Evolutionary conservation across 1,284 basidiomycete species (phyloP).

Genomic region (Ganoderma lingzhi): DNA sequence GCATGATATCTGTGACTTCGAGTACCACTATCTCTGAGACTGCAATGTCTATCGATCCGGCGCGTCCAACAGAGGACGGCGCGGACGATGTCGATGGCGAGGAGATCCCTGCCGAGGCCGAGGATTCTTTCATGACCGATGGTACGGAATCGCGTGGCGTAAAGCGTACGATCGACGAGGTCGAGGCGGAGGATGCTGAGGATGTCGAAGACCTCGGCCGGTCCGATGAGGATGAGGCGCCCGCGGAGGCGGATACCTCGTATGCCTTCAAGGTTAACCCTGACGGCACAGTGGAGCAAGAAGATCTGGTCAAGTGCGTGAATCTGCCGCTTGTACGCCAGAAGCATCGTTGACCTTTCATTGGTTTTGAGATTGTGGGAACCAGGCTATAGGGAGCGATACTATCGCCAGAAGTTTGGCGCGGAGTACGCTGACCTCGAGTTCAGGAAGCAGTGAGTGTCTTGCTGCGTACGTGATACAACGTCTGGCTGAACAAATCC

Average conservation of each 20-base stretch:
- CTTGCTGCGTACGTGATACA: conserved; percentile 6
- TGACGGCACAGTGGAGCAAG: conserved; percentile 91
- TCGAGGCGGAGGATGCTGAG: conserved; percentile 42
- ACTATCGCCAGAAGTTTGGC: conserved; percentile 95
- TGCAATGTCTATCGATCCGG: conserved; percentile 17
- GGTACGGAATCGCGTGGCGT: conserved; percentile 48
- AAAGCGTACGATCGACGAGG: conserved; percentile 77
- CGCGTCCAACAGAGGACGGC: conserved; percentile 22
- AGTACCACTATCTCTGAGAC: conserved; percentile 21
- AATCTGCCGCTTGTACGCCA: conserved; percentile 11
- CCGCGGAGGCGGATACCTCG: conserved; percentile 48
- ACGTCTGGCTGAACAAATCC: conserved; percentile 13
- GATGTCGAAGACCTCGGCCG: conserved; percentile 52
- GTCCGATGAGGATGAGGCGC: conserved; percentile 56
- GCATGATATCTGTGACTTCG: conserved; percentile 22
- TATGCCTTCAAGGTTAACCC: conserved; percentile 79
- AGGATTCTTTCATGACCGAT: conserved; percentile 28
- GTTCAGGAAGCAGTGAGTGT: conserved; percentile 77
- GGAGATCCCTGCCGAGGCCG: conserved; percentile 28
- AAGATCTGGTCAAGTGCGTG: conserved; percentile 90
- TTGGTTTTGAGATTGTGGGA: conserved; percentile 80
- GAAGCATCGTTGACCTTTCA: conserved; percentile 16
- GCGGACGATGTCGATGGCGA: conserved; percentile 36
- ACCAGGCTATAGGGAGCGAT: conserved; percentile 94
- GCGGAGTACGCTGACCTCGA: conserved; percentile 76